Evolutionary conservation across 768 basidiomycete species (phyloP).

Genomic region (Tulasnella sp.): DNA sequence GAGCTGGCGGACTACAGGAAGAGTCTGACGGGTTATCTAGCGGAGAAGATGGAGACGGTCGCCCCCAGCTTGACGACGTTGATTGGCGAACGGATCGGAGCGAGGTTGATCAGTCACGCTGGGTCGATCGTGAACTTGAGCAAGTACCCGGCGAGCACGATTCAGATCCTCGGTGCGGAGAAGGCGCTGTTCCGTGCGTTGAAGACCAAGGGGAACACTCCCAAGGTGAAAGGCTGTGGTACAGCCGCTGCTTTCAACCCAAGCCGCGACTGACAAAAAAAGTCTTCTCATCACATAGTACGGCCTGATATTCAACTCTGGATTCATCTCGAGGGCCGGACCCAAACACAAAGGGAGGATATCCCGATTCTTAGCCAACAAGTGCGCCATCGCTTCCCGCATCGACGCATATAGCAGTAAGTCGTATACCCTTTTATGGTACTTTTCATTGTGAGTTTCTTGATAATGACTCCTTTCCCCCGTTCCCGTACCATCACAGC

Average conservation of each 20-base stretch:
- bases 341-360: constrained; percentile 95
- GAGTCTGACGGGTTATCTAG: constrained; percentile 70
- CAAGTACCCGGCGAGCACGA: constrained; percentile 97
- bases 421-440: constrained; percentile 18
- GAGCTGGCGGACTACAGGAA: constrained; percentile 92
- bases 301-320: constrained; percentile 92
- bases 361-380: constrained; percentile 97
- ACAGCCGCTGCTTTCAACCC: neutral
- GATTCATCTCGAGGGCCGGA: constrained; percentile 91
- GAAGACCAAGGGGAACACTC: constrained; percentile 98
- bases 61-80: constrained; percentile 87
- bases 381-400: constrained; percentile 91
- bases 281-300: constrained; percentile 50
- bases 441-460: too few relatives aligned
- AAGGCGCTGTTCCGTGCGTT: constrained; percentile 95
- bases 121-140: constrained; percentile 92
- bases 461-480: too few relatives aligned
- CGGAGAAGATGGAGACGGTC: constrained; percentile 97
- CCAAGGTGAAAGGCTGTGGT: constrained; percentile 54
- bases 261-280: constrained; percentile 5
- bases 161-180: constrained; percentile 96
- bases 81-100: constrained; percentile 85
- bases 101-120: constrained; percentile 87
- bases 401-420: constrained; percentile 90
- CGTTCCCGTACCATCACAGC: too few relatives aligned